Evolutionary conservation across 257 asterid species (phyloP), one percentile per base, ranked within the genome.

Genomic region (Osmanthus fragrans): DNA sequence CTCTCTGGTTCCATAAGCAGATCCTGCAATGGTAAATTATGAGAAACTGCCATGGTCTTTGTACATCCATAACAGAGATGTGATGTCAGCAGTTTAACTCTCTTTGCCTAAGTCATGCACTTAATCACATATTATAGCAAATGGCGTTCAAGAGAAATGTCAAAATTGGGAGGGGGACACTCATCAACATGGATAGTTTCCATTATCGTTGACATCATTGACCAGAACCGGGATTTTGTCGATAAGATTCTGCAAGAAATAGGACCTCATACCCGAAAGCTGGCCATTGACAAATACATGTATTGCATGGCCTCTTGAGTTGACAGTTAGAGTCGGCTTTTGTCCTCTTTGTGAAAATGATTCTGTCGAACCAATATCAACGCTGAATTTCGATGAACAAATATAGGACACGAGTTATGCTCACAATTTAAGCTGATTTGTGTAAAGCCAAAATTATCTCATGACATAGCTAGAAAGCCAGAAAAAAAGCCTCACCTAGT

Each of bases 261-360:
- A 45, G 4, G 36, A 79, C 13, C 34, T 56, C 12, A 2, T 79
- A 91, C 96, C 94, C 51, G 92, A 82, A 39, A 88, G 81, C 77
- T 75, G 80, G 27, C 90, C 91, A 29, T 91, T 88, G 19, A 88
- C 37, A 70, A 86, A 91, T 11, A 89, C 83, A 71, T 89, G 96
- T 29, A 88, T 33, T 0, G 89, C 96, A 64, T 91, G 89, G 64
- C 92, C 90, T 75, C 77, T 86, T 33, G 97, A 88, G 66, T 85
- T 71, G 81, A 91, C 82, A 11, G 63, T 81, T n/a, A 91, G 84
- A 4, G 79, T 85, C 1, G 86, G 94, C 71, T 88, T 85, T 40
- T 75, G 67, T 34, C 87, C 91, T 4, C 84, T 88, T 34, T 69
- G 82, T 33, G 89, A 74, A 80, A 86, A 91, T 74, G 92, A 85